phyloP scores from a whole-genome alignment of 331 rosid species.

The Arachis monticola region DNA sequence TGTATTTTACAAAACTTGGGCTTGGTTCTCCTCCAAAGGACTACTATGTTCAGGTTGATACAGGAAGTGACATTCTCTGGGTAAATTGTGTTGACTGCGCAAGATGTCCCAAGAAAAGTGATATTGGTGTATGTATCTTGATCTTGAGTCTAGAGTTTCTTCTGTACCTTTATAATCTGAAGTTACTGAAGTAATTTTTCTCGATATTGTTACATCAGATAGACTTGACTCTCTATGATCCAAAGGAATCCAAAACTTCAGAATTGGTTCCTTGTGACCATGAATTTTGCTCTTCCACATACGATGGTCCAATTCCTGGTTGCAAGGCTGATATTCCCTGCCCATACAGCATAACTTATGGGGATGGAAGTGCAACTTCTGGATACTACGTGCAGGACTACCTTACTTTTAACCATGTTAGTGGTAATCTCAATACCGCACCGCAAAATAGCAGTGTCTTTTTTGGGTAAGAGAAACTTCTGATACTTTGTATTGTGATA shows the following conservation, averaged over 20 bases:
- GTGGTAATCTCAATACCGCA: conserved; percentile 59
- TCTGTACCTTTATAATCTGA: background rate
- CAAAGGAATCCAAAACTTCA: conserved; percentile 71
- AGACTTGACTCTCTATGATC: conserved; percentile 70
- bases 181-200: conserved; percentile 9
- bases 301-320: conserved; percentile 63
- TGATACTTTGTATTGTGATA: conserved; percentile 1
- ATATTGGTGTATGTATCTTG: conserved; percentile 67
- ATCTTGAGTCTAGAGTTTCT: conserved; percentile 6
- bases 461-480: conserved; percentile 73
- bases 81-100: conserved; percentile 75
- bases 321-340: conserved; percentile 65
- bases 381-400: conserved; percentile 87
- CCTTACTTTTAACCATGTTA: conserved; percentile 61
- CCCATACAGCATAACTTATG: conserved; percentile 74
- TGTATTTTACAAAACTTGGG: conserved; percentile 80
- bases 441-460: conserved; percentile 62
- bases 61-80: conserved; percentile 98
- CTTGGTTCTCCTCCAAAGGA: conserved; percentile 84
- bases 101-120: conserved; percentile 73
- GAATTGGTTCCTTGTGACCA: conserved; percentile 65
- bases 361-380: conserved; percentile 87
- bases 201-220: conserved; percentile 54
- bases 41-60: conserved; percentile 91
- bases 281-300: conserved; percentile 65